These are phyloP conservation scores for Peronospora belbahrii DNA, from an alignment of 352 stramenopile genomes.

Conservation along the genomic window DNA sequence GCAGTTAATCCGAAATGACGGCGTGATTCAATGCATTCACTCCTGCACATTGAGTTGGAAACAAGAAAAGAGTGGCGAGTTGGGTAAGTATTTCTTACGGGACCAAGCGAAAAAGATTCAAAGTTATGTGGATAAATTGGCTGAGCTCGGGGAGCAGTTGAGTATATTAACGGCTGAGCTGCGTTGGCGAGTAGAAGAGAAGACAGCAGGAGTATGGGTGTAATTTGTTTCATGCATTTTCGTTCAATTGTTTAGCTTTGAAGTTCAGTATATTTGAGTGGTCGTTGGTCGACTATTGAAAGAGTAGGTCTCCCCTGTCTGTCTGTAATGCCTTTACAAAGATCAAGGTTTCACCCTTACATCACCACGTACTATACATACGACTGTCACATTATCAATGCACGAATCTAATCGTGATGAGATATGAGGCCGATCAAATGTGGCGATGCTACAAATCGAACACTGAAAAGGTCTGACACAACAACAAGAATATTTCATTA, in stretches of 20 bases:
- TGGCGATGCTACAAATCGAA: too few relatives aligned
- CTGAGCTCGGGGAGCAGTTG: constrained; percentile 2
- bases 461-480: too few relatives aligned
- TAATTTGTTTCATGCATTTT: constrained; percentile 1
- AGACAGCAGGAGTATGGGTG: constrained; percentile 8
- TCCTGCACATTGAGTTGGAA: constrained; percentile 8
- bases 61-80: constrained; percentile 4
- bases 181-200: constrained; percentile 10
- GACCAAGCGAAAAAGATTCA: constrained; percentile 7
- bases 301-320: too few relatives aligned
- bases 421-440: too few relatives aligned
- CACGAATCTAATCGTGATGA: too few relatives aligned
- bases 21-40: constrained; percentile 10
- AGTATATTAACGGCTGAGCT: constrained; percentile 2
- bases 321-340: too few relatives aligned
- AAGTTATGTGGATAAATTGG: constrained; percentile 3
- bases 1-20: constrained; percentile 7
- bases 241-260: background rate
- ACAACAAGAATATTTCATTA: too few relatives aligned
- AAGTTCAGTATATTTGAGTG: too few relatives aligned
- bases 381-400: too few relatives aligned
- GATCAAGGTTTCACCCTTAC: too few relatives aligned
- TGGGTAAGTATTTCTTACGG: constrained; percentile 22
- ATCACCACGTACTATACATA: too few relatives aligned
- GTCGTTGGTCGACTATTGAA: too few relatives aligned